Evolutionary conservation across 2,329 filamentous ascomycete species (phyloP), one percentile per base, ranked within the genome.

Genomic region (Cryphonectria parasitica): DNA sequence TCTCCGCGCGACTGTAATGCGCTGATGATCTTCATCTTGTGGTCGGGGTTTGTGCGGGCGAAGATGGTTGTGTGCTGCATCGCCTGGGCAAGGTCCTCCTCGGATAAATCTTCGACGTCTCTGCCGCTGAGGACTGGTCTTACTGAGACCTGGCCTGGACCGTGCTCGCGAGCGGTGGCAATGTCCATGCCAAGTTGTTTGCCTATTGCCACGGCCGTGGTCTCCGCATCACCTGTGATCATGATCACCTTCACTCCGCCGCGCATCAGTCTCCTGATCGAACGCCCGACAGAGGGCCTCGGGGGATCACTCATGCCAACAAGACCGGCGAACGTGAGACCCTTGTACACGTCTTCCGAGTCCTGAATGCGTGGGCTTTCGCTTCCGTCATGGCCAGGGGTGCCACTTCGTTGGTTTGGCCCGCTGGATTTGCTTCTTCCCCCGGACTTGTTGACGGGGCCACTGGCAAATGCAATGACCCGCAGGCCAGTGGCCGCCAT

Each of bases 301-400:
- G 96, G 96, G 5, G 96, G 96, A 79, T 99, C 96, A 75, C 94
- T 97, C 95, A 99, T 99, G 64, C 96, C 96, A 39, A 98, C 94
- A 39, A 98, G 82, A 5, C 96, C 96, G 45, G 95, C 92, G 83
- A 99, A 98, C 4, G 92, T 91, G 31, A 99, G 87, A 1, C 93
- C 91, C 67, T 86, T 91, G 79, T 97, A 99, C 10, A 90, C 83
- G 71, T 96, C 92, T 72, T 96, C 93, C 22, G 80, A 77, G 13
- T 80, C 77, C 56, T 89, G 86, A 28, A 81, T 79, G n/a, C 75
- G 76, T 25, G 80, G 81, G 61, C 79, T 83, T 19, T 80, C 80
- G 64, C 76, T 77, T 36, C 77, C 77, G 28, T 84, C 82, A 17
- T 77, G 77, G n/a, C 78, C 78, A 25, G 86, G 86, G 13, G 88